A percentile compares a stretch with the other conserved stretches of the same genome.
Evolutionary conservation across 345 rosid genomes (phyloP).

Genomic region (Dipteronia dyeriana): DNA sequence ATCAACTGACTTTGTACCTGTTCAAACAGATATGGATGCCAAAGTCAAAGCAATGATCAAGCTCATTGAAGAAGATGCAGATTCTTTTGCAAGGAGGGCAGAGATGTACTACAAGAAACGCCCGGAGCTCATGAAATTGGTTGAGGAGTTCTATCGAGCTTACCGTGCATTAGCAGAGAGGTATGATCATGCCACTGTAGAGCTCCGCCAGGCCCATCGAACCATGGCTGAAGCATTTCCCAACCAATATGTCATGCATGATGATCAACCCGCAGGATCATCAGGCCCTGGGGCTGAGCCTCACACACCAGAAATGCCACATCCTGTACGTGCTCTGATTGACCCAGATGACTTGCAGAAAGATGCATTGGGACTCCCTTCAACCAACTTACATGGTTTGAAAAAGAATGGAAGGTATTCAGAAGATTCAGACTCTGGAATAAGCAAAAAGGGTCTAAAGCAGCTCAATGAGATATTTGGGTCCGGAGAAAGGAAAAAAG

Average conservation of each 20-base stretch:
- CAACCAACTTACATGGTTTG: slow-evolving; percentile 28
- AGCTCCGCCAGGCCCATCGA: slow-evolving; percentile 86
- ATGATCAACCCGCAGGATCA: slow-evolving; percentile 60
- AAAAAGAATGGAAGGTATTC: slow-evolving; percentile 29
- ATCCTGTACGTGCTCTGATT: slow-evolving; percentile 40
- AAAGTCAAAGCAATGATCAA: slow-evolving; percentile 95
- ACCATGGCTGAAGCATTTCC: slow-evolving; percentile 94
- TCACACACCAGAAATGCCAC: slow-evolving; percentile 72
- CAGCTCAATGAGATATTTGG: slow-evolving; percentile 61
- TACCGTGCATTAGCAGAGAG: slow-evolving; percentile 98
- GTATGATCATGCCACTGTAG: slow-evolving; percentile 90
- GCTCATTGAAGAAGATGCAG: slow-evolving; percentile 98
- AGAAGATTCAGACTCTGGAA: slow-evolving; percentile 40
- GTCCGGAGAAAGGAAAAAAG: slow-evolving; percentile 27
- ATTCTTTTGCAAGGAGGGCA: slow-evolving; percentile 98
- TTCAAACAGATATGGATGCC: slow-evolving; percentile 78
- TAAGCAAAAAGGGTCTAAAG: slow-evolving; percentile 61
- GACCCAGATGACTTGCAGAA: slow-evolving; percentile 47
- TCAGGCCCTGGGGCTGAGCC: slow-evolving; percentile 58
- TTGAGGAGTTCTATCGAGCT: slow-evolving; percentile 97
- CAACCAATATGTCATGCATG: slow-evolving; percentile 63
- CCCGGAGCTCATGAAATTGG: slow-evolving; percentile 95
- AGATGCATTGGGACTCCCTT: slow-evolving; percentile 38
- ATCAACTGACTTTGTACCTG: slow-evolving; percentile 3
- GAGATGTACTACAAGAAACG: slow-evolving; percentile 99